Evolutionary conservation across 345 rosid genomes (phyloP).

Genomic region (Pseudoturritis turrita): DNA sequence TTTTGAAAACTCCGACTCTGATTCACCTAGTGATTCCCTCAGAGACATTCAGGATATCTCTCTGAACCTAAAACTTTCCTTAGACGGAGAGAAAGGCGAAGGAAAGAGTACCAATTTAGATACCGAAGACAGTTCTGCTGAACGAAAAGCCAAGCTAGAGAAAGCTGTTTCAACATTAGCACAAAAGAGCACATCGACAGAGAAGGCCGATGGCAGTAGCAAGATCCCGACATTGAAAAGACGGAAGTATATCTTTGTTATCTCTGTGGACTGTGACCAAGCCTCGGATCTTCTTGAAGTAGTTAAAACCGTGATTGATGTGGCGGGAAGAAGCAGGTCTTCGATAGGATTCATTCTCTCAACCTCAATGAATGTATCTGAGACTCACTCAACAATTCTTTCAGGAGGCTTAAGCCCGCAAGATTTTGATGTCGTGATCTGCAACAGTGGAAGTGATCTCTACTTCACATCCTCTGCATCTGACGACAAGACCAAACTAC

Average conservation of each 20-base stretch:
- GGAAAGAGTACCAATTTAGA: conserved; percentile 33
- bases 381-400: conserved; percentile 41
- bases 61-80: conserved; percentile 58
- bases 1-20: conserved; percentile 36
- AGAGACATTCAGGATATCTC: conserved; percentile 64
- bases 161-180: conserved; percentile 31
- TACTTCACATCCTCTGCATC: conserved; percentile 46
- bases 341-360: conserved; percentile 53
- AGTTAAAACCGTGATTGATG: conserved; percentile 35
- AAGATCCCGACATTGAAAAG: conserved; percentile 39
- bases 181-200: conserved; percentile 33
- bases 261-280: conserved; percentile 50
- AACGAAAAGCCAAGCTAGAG: conserved; percentile 39
- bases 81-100: conserved; percentile 61
- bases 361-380: conserved; percentile 50
- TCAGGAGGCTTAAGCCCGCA: conserved; percentile 44
- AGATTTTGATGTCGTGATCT: conserved; percentile 66
- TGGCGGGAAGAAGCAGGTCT: conserved; percentile 29
- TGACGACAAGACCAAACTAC: conserved; percentile 38
- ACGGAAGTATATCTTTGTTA: conserved; percentile 46
- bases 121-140: conserved; percentile 39
- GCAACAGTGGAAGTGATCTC: conserved; percentile 63
- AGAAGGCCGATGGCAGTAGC: conserved; percentile 29
- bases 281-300: conserved; percentile 32
- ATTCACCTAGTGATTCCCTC: conserved; percentile 59